Percentiles rank a stretch among this genome's conserved stretches.
These are phyloP conservation scores for Cucurbita maxima DNA, from an alignment of 306 rosid species.

Conservation along the genomic window DNA sequence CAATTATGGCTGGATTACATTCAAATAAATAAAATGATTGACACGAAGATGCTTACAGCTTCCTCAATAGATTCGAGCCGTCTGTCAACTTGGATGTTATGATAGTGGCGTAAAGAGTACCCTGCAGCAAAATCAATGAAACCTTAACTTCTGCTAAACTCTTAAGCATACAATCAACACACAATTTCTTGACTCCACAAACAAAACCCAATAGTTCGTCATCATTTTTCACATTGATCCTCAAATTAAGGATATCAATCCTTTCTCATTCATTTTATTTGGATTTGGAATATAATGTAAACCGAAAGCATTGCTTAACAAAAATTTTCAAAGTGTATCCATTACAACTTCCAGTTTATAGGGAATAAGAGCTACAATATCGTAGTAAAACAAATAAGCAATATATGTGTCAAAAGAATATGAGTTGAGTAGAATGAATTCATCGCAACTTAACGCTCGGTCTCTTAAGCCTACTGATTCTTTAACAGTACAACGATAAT, in stretches of 20 bases:
- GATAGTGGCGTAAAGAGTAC: conserved; percentile 63
- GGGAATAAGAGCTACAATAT: not conserved
- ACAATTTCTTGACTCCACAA: not conserved
- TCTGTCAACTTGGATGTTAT: conserved; percentile 48
- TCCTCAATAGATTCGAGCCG: conserved; percentile 81
- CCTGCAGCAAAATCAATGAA: conserved; percentile 26
- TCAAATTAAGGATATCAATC: not conserved
- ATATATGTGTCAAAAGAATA: not conserved
- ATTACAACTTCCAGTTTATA: not conserved
- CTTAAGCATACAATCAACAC: not conserved
- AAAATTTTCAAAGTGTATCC: not conserved
- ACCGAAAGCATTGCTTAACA: not conserved
- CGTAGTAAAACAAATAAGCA: not conserved
- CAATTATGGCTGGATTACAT: not conserved
- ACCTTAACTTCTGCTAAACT: not conserved
- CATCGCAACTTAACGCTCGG: no score
- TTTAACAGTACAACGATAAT: not conserved
- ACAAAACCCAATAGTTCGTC: not conserved
- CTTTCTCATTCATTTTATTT: not conserved
- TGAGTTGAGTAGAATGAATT: not conserved
- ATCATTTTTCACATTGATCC: not conserved
- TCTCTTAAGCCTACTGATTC: not conserved
- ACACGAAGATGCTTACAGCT: conserved; percentile 27
- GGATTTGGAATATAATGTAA: not conserved
- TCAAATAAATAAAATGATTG: not conserved